phyloP scores from a whole-genome alignment of 805 yeast genomes.

The Hanseniaspora mollemarum region DNA sequence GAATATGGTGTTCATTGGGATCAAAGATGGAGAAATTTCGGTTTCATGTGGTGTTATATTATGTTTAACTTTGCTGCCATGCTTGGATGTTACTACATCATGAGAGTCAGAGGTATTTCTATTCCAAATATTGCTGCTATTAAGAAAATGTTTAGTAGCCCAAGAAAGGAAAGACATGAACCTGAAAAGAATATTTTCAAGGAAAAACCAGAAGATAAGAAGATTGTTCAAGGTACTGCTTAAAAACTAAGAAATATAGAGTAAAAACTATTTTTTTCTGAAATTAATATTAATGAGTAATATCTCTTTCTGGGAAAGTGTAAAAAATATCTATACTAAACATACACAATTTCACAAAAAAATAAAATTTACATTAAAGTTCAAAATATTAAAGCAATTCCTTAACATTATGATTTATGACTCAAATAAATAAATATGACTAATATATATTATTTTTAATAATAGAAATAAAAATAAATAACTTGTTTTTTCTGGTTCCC shows the following conservation, averaged over 20 bases:
- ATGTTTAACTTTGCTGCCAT: conserved; percentile 34
- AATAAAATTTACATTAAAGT: background rate
- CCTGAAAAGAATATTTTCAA: conserved; percentile 36
- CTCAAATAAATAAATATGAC: background rate
- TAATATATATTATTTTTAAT: background rate
- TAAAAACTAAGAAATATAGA: background rate
- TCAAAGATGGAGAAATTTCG: conserved; percentile 59
- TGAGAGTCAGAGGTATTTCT: conserved; percentile 34
- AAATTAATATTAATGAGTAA: background rate
- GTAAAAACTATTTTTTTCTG: background rate
- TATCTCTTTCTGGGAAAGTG: background rate
- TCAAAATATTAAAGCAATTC: background rate
- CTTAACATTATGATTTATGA: background rate
- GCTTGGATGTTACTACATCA: conserved; percentile 30
- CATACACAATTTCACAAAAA: background rate
- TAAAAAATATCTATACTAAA: background rate
- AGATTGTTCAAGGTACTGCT: conserved; percentile 17
- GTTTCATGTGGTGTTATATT: conserved; percentile 41
- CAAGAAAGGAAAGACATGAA: conserved; percentile 39
- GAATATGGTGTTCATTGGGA: conserved; percentile 32
- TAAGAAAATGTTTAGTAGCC: conserved; percentile 35
- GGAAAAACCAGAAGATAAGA: conserved; percentile 33
- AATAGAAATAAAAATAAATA: too few species aligned
- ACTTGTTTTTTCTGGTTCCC: too few species aligned
- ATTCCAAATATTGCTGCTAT: conserved; percentile 28